Conservation (phyloP, 805 yeast genomes). For the Candida yuanshanica region DNA sequence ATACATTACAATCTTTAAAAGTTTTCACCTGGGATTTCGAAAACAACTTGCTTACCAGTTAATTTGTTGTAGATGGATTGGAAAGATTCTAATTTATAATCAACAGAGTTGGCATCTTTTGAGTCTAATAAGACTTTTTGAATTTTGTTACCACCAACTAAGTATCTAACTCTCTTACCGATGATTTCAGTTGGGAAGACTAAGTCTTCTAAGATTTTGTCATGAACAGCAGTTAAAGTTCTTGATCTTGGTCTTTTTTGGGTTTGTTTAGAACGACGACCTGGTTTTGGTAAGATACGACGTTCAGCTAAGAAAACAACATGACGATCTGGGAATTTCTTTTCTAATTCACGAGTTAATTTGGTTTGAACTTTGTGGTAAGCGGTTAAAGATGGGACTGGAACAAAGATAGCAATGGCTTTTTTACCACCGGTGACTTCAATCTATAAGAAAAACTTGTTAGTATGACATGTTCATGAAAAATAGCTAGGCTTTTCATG, state of each 20-base stretch:
- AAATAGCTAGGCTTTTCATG: background rate
- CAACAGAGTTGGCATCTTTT: constrained; percentile 94
- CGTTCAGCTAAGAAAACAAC: constrained; percentile 99
- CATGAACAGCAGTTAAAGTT: constrained; percentile 98
- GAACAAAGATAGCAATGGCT: constrained; percentile 97
- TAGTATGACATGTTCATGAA: constrained; percentile 13
- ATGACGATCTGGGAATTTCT: constrained; percentile 99
- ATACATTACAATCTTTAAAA: constrained; percentile 28
- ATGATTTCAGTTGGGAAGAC: constrained; percentile 99
- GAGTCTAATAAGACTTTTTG: constrained; percentile 97
- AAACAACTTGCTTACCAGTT: constrained; percentile 99
- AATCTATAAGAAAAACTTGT: constrained; percentile 38
- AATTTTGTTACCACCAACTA: constrained; percentile 97
- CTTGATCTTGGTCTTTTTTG: constrained; percentile 99
- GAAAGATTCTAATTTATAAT: constrained; percentile 99
- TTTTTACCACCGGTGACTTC: constrained; percentile 98
- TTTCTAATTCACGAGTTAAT: constrained; percentile 98
- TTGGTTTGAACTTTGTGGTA: constrained; percentile 97
- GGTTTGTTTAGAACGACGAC: constrained; percentile 85
- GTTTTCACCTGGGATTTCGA: constrained; percentile 75
- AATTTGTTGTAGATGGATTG: constrained; percentile 97
- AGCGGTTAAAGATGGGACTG: constrained; percentile 86
- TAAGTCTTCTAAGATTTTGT: constrained; percentile 96
- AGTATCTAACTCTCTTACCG: constrained; percentile 99
- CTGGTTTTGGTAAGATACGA: constrained; percentile 98